Base-by-base conservation (phyloP, 495 filamentous ascomycete genomes). In the Bacidia rubella region DNA sequence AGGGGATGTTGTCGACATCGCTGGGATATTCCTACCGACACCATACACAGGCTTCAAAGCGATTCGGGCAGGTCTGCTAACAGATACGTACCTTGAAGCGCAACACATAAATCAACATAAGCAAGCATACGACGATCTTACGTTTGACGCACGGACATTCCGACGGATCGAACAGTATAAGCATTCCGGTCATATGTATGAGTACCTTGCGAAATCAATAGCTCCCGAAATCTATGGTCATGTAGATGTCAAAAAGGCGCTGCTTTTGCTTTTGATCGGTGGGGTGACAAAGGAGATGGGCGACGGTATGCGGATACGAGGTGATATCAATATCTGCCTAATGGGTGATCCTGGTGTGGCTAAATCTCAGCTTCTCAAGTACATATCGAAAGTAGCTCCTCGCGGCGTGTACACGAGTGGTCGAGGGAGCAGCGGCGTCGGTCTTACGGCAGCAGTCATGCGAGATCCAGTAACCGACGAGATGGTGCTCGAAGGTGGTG, bases 291-390 rank as follows among this genome's bases (percentile, higher is more conserved):
- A 98, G 69, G 81, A 88, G 58, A 93, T 98, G 79, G 89, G 90
- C 45, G 92, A 98, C 58, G 92, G 92, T 41, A 96, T 98, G 93
- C 77, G 82, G 53, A 98, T 98, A 68, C 85, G 92, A 72, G 93
- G 92, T 57, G 92, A 98, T 60, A 93, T 98, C 72, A 98, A 98
- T 67, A 80, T 97, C 62, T 98, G 92, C 68, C 73, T 98, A 55
- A 97, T 98, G 92, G 92, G 92, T 73, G 92, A 98, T 63, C 92
- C 92, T 62, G 92, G 92, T 84, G 93, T 97, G 55, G 92, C 92
- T 68, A 98, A 98, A 70, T 98, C 92, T 27, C 92, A 98, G 70
- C 68, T 98, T 55, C 73, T 98, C 51, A 95, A 95, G 68, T 98
- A 97, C 66, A 97, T 98, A 64, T 86, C 90, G 51, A 98, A 98